These are phyloP conservation scores for Penicillium sp. DNA, from an alignment of 2,329 filamentous ascomycete species.

Conservation along the genomic window DNA sequence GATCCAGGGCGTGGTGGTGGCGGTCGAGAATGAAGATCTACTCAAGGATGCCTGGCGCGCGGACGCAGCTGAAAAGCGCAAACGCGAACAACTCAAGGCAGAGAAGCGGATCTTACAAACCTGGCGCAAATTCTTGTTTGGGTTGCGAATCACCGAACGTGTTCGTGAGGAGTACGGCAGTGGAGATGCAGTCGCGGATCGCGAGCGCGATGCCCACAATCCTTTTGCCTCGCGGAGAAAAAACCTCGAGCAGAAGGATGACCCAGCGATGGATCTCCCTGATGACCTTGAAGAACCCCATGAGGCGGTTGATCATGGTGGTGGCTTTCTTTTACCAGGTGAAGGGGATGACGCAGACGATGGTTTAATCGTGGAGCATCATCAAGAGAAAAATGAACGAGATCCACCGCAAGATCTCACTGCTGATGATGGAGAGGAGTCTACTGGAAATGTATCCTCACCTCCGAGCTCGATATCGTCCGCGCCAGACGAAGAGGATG, in stretches of 20 bases:
- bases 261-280: slow-evolving; percentile 4
- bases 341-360: slow-evolving; percentile 21
- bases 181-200: slow-evolving; percentile 28
- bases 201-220: slow-evolving; percentile 32
- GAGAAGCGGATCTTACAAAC: slow-evolving; percentile 64
- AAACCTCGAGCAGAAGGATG: slow-evolving; percentile 8
- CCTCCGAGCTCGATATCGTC: no score
- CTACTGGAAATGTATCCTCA: no score
- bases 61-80: slow-evolving; percentile 66
- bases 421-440: no score
- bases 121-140: slow-evolving; percentile 86
- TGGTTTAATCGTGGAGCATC: slow-evolving; percentile 28
- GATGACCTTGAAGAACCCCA: slow-evolving; percentile 11
- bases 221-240: slow-evolving; percentile 29
- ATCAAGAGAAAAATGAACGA: slow-evolving; percentile 7
- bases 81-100: slow-evolving; percentile 78
- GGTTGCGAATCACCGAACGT: slow-evolving; percentile 72
- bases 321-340: slow-evolving; percentile 23
- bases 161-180: slow-evolving; percentile 71
- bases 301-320: slow-evolving; percentile 23
- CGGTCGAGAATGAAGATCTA: slow-evolving; percentile 67
- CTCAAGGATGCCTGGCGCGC: slow-evolving; percentile 74
- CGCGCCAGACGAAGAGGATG: no score
- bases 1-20: slow-evolving; percentile 82
- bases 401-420: no score